A percentile compares a stretch with the other conserved stretches of the same genome.
Conservation (phyloP, 139 green algal genomes). For the Tetratostichococcus sp. region DNA sequence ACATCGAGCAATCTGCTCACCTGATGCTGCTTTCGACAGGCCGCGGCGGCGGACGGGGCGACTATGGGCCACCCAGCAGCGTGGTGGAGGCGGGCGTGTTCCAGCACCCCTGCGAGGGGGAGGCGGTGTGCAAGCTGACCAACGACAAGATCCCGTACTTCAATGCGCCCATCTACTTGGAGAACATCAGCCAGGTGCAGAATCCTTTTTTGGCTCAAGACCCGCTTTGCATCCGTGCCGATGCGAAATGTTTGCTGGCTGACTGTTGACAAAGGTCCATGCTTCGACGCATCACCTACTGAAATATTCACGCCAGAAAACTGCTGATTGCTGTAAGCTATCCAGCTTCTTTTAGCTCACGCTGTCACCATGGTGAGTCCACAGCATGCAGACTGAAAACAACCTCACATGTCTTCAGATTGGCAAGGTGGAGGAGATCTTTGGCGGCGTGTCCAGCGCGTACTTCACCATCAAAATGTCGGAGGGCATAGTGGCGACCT, state of each 20-base stretch:
- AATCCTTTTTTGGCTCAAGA: too few species aligned
- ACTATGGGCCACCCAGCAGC: slow-evolving; percentile 35
- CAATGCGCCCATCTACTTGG: slow-evolving; percentile 96
- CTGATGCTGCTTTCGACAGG: background rate
- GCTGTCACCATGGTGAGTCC: too few species aligned
- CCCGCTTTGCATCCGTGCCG: too few species aligned
- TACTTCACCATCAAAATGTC: slow-evolving; percentile 97
- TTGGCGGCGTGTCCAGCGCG: slow-evolving; percentile 89
- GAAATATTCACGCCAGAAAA: too few species aligned
- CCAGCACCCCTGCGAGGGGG: slow-evolving; percentile 94
- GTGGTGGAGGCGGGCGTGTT: slow-evolving; percentile 89
- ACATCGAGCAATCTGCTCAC: background rate
- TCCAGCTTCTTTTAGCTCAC: too few species aligned
- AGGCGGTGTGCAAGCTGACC: slow-evolving; percentile 93
- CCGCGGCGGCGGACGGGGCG: background rate
- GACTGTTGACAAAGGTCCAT: too few species aligned
- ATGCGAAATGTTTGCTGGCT: too few species aligned
- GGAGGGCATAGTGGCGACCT: slow-evolving; percentile 88
- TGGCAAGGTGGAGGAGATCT: slow-evolving; percentile 98
- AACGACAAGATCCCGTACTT: slow-evolving; percentile 98
- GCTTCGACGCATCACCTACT: too few species aligned
- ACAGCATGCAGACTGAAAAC: too few species aligned
- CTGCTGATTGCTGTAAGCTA: too few species aligned
- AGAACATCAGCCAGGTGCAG: slow-evolving; percentile 90
- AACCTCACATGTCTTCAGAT: slow-evolving; percentile 44